A percentile compares a stretch with the other conserved stretches of the same genome.
phyloP scores from a whole-genome alignment of 164 flowering plant species.

The Nymphaea colorata region DNA sequence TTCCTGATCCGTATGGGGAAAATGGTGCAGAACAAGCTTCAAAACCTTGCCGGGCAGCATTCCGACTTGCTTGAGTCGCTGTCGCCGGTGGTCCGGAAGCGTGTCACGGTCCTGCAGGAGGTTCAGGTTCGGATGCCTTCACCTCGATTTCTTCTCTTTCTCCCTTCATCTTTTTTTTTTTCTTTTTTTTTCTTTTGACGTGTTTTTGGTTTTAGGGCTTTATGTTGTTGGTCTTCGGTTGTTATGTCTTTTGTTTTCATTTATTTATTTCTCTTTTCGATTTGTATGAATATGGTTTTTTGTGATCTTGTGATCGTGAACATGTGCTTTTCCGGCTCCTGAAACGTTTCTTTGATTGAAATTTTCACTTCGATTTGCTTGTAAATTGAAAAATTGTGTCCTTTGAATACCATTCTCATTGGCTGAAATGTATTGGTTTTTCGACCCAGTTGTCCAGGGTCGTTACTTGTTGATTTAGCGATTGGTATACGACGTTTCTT shows the following conservation, averaged over 20 bases:
- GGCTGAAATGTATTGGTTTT: too few species aligned
- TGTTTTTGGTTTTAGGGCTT: too few species aligned
- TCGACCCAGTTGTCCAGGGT: too few species aligned
- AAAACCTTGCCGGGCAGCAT: slow-evolving; percentile 49
- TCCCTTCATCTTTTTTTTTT: background rate
- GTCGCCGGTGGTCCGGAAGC: slow-evolving; percentile 45
- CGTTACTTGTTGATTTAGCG: too few species aligned
- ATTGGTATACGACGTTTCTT: too few species aligned
- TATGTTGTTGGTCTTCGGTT: too few species aligned
- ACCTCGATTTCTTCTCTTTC: background rate
- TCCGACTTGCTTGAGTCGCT: slow-evolving; percentile 45
- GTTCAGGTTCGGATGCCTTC: slow-evolving; percentile 38
- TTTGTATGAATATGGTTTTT: background rate
- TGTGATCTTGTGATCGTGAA: background rate
- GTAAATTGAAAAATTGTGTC: too few species aligned
- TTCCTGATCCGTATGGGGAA: slow-evolving; percentile 2
- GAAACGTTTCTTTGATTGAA: too few species aligned
- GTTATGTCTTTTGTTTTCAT: background rate
- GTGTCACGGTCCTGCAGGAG: slow-evolving; percentile 59
- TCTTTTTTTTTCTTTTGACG: background rate
- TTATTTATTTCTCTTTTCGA: background rate
- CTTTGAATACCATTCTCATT: too few species aligned
- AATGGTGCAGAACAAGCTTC: slow-evolving; percentile 46
- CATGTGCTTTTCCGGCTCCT: too few species aligned
- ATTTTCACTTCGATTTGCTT: too few species aligned